These are phyloP conservation scores for Nigrospora osmanthi DNA, from an alignment of 2,329 filamentous ascomycete species.

Conservation along the genomic window DNA sequence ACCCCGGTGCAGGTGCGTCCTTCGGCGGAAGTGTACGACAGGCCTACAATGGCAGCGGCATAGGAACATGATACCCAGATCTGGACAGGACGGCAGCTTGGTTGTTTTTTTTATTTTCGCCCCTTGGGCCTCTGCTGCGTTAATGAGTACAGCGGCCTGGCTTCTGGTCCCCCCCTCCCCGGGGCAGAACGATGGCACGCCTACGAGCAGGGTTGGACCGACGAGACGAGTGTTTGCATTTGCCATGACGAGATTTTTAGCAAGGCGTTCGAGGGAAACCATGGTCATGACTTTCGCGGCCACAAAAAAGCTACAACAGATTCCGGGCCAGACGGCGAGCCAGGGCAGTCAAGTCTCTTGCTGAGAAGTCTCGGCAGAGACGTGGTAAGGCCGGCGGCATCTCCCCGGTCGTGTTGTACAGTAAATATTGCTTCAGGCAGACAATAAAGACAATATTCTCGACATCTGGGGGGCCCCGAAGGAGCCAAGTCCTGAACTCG, in stretches of 20 bases:
- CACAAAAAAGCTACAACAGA: neutral
- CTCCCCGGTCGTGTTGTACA: too few relatives aligned
- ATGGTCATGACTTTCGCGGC: conserved; percentile 2
- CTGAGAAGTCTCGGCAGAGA: too few relatives aligned
- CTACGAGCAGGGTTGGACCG: neutral
- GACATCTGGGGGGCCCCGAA: too few relatives aligned
- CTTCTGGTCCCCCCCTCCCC: too few relatives aligned
- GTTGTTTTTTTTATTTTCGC: conserved; percentile 12
- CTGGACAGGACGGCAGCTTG: conserved; percentile 7
- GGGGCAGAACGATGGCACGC: too few relatives aligned
- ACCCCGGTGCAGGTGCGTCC: conserved; percentile 32
- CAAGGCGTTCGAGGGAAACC: conserved; percentile 8
- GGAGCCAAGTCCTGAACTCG: too few relatives aligned
- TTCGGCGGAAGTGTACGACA: conserved; percentile 37
- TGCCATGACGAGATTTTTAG: conserved; percentile 3
- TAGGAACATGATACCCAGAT: conserved; percentile 45
- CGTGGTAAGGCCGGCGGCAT: too few relatives aligned
- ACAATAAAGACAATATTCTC: neutral
- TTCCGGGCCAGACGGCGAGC: too few relatives aligned
- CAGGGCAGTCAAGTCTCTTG: too few relatives aligned
- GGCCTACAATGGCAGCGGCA: conserved; percentile 49
- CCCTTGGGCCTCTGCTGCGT: neutral
- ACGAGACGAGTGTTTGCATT: conserved; percentile 4
- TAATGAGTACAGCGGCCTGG: neutral
- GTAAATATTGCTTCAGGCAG: neutral